Evolutionary conservation across 768 basidiomycete species (phyloP).

Genomic region (Auricularia cornea): DNA sequence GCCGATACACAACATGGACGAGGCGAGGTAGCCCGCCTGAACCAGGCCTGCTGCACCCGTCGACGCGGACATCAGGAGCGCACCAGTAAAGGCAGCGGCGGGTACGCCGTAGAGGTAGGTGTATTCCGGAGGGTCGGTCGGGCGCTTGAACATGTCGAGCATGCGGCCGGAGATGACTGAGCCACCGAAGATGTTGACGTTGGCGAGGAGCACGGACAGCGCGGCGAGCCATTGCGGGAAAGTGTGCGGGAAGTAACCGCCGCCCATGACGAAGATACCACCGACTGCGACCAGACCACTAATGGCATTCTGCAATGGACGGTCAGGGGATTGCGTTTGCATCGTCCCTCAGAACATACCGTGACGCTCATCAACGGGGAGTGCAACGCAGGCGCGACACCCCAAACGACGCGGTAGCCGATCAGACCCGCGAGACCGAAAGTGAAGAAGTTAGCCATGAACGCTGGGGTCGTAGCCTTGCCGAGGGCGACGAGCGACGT

Average conservation of each 20-base stretch:
- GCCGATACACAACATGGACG: slow-evolving; percentile 78
- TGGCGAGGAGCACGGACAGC: slow-evolving; percentile 75
- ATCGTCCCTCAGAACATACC: slow-evolving; percentile 59
- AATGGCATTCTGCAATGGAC: background rate
- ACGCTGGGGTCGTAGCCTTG: slow-evolving; percentile 68
- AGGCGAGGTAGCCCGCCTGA: slow-evolving; percentile 80
- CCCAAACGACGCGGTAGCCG: slow-evolving; percentile 82
- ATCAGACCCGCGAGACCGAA: slow-evolving; percentile 82
- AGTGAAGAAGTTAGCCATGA: slow-evolving; percentile 86
- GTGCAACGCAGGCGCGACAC: slow-evolving; percentile 74
- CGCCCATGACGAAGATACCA: slow-evolving; percentile 87
- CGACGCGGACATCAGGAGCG: slow-evolving; percentile 72
- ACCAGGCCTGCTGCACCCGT: slow-evolving; percentile 82
- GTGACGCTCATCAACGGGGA: slow-evolving; percentile 79
- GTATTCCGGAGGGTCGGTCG: slow-evolving; percentile 82
- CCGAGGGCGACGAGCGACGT: slow-evolving; percentile 64
- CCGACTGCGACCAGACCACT: slow-evolving; percentile 69
- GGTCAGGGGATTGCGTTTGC: background rate
- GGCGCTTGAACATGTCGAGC: slow-evolving; percentile 88
- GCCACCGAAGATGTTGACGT: slow-evolving; percentile 82
- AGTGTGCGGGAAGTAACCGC: slow-evolving; percentile 74
- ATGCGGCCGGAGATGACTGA: slow-evolving; percentile 87
- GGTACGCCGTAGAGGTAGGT: slow-evolving; percentile 76
- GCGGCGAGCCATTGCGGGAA: slow-evolving; percentile 75
- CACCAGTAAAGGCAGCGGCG: slow-evolving; percentile 73